Evolutionary conservation across 1,284 basidiomycete genomes (phyloP).

Genomic region (Boletellus deceptivus): DNA sequence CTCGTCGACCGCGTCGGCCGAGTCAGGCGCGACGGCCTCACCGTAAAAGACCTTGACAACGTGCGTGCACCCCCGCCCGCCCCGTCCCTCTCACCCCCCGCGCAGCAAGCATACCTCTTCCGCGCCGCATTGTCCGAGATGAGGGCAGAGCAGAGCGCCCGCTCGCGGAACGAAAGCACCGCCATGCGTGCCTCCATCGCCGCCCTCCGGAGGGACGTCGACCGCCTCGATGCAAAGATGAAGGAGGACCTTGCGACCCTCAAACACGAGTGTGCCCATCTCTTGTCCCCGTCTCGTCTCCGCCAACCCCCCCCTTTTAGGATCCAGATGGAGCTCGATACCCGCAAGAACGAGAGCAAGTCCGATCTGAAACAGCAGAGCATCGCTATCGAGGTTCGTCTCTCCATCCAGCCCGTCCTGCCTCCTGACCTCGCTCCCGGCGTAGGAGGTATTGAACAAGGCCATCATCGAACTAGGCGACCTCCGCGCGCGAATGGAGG

Average conservation of each 20-base stretch:
- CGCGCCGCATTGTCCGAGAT: slow-evolving; percentile 91
- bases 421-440: slow-evolving; percentile 4
- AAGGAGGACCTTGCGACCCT: slow-evolving; percentile 89
- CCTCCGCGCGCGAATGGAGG: slow-evolving; percentile 82
- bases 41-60: slow-evolving; percentile 86
- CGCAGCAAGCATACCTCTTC: slow-evolving; percentile 93
- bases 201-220: slow-evolving; percentile 85
- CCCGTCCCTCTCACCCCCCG: background rate
- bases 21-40: slow-evolving; percentile 74
- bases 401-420: background rate
- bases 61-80: slow-evolving; percentile 47
- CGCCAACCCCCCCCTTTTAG: slow-evolving; percentile 38
- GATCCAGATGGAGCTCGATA: slow-evolving; percentile 95
- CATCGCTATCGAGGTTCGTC: slow-evolving; percentile 80
- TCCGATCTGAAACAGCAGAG: slow-evolving; percentile 86
- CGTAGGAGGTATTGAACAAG: slow-evolving; percentile 79
- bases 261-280: slow-evolving; percentile 80
- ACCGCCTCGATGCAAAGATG: slow-evolving; percentile 85
- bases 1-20: slow-evolving; percentile 76
- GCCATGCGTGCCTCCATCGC: slow-evolving; percentile 74
- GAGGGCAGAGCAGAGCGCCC: slow-evolving; percentile 82
- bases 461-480: slow-evolving; percentile 84
- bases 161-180: slow-evolving; percentile 83
- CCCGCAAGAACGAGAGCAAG: slow-evolving; percentile 90
- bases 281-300: background rate